A percentile compares a stretch with the other conserved stretches of the same genome.
These are phyloP conservation scores for Microcyclospora tardicrescens DNA, from an alignment of 2,329 filamentous ascomycete genomes.

Conservation along the genomic window DNA sequence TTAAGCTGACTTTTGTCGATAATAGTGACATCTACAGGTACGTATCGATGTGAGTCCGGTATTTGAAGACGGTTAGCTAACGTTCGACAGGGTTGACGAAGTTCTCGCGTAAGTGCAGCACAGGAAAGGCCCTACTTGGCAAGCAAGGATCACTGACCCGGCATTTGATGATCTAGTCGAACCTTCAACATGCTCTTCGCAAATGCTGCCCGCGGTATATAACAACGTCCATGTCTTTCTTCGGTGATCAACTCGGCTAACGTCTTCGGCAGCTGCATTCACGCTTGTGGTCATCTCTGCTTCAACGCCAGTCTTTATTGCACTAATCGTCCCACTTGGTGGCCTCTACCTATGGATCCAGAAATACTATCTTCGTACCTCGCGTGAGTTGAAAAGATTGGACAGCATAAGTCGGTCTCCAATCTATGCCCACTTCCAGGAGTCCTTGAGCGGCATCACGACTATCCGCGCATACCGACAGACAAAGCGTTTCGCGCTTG, in stretches of 20 bases:
- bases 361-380: conserved; percentile 91
- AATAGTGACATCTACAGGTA: conserved; percentile 51
- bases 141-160: neutral
- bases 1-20: neutral
- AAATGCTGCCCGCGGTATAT: conserved; percentile 36
- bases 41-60: too few species aligned
- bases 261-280: conserved; percentile 43
- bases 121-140: neutral
- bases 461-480: conserved; percentile 94
- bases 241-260: conserved; percentile 1
- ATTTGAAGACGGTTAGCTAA: too few species aligned
- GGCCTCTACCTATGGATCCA: conserved; percentile 85
- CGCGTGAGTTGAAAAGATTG: conserved; percentile 86
- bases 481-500: conserved; percentile 70
- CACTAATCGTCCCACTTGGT: conserved; percentile 67
- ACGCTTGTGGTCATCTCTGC: conserved; percentile 76
- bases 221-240: conserved; percentile 4
- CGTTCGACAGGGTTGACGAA: conserved; percentile 56
- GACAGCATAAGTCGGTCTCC: conserved; percentile 93
- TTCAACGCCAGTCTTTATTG: conserved; percentile 66
- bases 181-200: conserved; percentile 83
- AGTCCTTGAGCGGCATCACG: conserved; percentile 83
- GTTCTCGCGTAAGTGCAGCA: conserved; percentile 54
- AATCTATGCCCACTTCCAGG: conserved; percentile 97
- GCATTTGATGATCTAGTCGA: conserved; percentile 33